A percentile compares a stretch with the other conserved stretches of the same genome.
These are phyloP conservation scores for Strobilomyces echinocephalus DNA, from an alignment of 768 basidiomycete genomes.

Conservation along the genomic window DNA sequence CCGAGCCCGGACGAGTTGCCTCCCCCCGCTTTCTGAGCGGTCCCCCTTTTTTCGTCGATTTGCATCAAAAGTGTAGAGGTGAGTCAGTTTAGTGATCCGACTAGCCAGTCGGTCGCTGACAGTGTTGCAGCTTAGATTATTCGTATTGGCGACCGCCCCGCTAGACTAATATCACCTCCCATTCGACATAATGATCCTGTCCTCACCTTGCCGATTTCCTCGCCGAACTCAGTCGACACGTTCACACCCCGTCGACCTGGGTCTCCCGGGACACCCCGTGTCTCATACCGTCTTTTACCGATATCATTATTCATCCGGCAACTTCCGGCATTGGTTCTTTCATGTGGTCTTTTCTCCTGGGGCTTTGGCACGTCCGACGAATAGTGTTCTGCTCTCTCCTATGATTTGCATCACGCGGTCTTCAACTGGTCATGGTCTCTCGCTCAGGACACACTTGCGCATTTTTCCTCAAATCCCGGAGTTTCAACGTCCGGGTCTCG, in stretches of 20 bases:
- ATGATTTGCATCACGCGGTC: constrained; percentile 28
- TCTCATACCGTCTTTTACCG: constrained; percentile 27
- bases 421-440: constrained; percentile 34
- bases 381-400: constrained; percentile 29
- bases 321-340: constrained; percentile 26
- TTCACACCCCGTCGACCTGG: constrained; percentile 9
- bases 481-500: constrained; percentile 28
- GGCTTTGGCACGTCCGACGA: constrained; percentile 29
- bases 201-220: constrained; percentile 16
- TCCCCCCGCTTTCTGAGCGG: constrained; percentile 52
- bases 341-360: constrained; percentile 27
- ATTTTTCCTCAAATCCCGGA: constrained; percentile 13
- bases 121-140: constrained; percentile 32
- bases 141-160: constrained; percentile 34
- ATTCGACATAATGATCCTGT: constrained; percentile 26
- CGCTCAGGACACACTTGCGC: constrained; percentile 35
- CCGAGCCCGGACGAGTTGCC: constrained; percentile 80
- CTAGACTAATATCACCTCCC: constrained; percentile 36
- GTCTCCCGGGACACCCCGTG: constrained; percentile 20
- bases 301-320: constrained; percentile 45
- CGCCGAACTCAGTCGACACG: constrained; percentile 3
- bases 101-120: background rate
- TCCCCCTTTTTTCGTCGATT: constrained; percentile 31
- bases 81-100: constrained; percentile 2
- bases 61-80: constrained; percentile 39